Percentiles rank a stretch among this genome's conserved stretches.
These are phyloP conservation scores for Sugiyamaella novakii DNA, from an alignment of 1,139 yeast genomes.

Conservation along the genomic window DNA sequence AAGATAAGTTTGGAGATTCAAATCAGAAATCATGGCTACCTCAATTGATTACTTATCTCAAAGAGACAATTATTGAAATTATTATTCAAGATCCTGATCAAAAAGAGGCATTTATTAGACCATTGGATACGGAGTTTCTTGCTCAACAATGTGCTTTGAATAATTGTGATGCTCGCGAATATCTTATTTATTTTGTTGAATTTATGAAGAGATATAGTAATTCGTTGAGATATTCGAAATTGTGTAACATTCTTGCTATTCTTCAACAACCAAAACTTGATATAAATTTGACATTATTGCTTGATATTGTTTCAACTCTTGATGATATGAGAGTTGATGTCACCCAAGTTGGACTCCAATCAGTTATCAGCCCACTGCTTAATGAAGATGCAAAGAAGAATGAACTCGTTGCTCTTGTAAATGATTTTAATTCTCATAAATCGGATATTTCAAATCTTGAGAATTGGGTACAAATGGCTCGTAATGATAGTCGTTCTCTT, in stretches of 20 bases:
- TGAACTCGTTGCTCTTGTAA: slow-evolving; percentile 30
- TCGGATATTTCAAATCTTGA: slow-evolving; percentile 26
- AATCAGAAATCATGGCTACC: slow-evolving; percentile 33
- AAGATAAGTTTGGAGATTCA: slow-evolving; percentile 8
- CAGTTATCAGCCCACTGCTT: slow-evolving; percentile 16
- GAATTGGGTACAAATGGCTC: slow-evolving; percentile 26
- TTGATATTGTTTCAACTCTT: slow-evolving; percentile 22
- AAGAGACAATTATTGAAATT: slow-evolving; percentile 17
- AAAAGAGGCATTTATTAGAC: slow-evolving; percentile 20
- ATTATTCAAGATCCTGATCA: slow-evolving; percentile 23
- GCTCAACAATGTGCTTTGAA: slow-evolving; percentile 33
- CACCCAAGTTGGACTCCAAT: slow-evolving; percentile 18
- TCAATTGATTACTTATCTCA: slow-evolving; percentile 27
- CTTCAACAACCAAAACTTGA: slow-evolving; percentile 2
- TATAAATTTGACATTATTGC: slow-evolving; percentile 5
- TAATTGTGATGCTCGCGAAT: slow-evolving; percentile 25
- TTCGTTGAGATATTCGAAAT: slow-evolving; percentile 1
- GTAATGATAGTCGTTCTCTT: slow-evolving; percentile 17
- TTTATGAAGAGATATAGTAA: slow-evolving; percentile 18
- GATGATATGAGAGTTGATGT: slow-evolving; percentile 29
- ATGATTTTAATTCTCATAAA: slow-evolving; percentile 27
- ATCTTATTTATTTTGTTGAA: slow-evolving; percentile 20
- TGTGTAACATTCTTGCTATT: slow-evolving; percentile 3
- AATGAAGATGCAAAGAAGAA: slow-evolving; percentile 21
- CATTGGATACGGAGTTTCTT: slow-evolving; percentile 32